Evolutionary conservation across 2,329 filamentous ascomycete species (phyloP), one percentile per base, ranked within the genome.

Genomic region (Trichoderma breve): DNA sequence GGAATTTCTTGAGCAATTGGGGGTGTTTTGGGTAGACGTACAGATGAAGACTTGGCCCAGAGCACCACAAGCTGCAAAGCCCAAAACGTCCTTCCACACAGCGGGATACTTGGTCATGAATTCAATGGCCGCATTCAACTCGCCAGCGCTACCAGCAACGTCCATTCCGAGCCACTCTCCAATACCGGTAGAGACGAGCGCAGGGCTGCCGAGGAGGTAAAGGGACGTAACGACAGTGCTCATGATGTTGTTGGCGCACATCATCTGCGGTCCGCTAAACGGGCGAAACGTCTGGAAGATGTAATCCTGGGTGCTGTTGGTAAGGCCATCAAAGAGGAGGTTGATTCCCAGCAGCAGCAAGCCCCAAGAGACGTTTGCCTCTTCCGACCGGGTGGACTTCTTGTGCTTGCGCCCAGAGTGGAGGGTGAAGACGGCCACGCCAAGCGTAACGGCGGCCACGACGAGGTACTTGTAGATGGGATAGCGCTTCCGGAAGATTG

Each of bases 381-480:
- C 84, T 72, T 85, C 80, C 74, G 83, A 79, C 26, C 79, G 77
- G 73, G 76, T 75, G 73, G 84, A 83, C 75, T 83, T 83, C 74
- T 88, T 87, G 74, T 87, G 81, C 77, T 83, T 81, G 77, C 86
- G 86, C 67, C 90, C 90, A 15, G 91, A 91, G 73, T 98, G 94
- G 61, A 99, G 87, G 1, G 96, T 99, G 83, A 99, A 99, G 65
- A 98, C 90, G 12, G 95, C 95, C 24, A 99, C 96, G 73, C 96
- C 96, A 8, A 92, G 87, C 0, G 96, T 99, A 14, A 99, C 96
- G 74, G 95, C 90, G 4, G 92, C 89, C 7, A 99, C 94, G 72
- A 99, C 96, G 55, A 93, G 87, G 84, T 99, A 99, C 84, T 99
- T 99, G 86, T 97, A 97, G 60, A 97, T 86, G 1, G 96, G 95